Evolutionary conservation across 345 rosid species (phyloP).

Genomic region (Gynandropsis gynandra): DNA sequence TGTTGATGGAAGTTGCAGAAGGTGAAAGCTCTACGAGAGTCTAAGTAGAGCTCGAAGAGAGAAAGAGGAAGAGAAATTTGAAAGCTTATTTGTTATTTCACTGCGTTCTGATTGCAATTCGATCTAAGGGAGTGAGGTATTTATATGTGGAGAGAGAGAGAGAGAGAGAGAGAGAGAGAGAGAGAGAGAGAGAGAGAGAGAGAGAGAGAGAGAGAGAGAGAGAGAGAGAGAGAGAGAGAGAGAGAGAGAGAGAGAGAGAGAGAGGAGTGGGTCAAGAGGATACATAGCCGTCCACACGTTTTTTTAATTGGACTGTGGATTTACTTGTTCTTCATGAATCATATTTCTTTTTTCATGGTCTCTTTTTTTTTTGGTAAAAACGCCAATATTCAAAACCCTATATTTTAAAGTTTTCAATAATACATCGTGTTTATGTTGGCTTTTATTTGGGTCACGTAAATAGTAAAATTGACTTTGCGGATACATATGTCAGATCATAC

Average conservation of each 20-base stretch:
- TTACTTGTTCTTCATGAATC: conserved; percentile 5
- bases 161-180: background rate
- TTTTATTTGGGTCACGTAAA: too few relatives aligned
- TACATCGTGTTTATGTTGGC: too few relatives aligned
- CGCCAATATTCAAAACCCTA: background rate
- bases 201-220: background rate
- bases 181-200: too few relatives aligned
- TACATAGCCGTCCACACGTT: conserved; percentile 74
- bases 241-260: background rate
- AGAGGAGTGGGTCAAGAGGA: background rate
- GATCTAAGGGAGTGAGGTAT: background rate
- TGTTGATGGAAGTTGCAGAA: conserved; percentile 1
- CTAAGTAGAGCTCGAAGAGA: background rate
- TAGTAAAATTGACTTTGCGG: too few relatives aligned
- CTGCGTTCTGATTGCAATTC: too few relatives aligned
- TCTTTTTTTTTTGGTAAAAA: background rate
- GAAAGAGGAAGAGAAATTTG: background rate
- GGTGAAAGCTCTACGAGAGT: background rate
- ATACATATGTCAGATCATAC: too few relatives aligned
- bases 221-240: background rate
- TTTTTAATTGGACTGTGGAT: conserved; percentile 29
- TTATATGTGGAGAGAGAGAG: background rate
- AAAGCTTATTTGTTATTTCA: background rate
- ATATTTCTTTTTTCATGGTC: background rate
- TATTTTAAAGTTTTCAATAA: too few relatives aligned